A percentile compares a stretch with the other conserved stretches of the same genome.
Evolutionary conservation across 2,329 filamentous ascomycete species (phyloP).

Genomic region (Parascedosporium putredinis): DNA sequence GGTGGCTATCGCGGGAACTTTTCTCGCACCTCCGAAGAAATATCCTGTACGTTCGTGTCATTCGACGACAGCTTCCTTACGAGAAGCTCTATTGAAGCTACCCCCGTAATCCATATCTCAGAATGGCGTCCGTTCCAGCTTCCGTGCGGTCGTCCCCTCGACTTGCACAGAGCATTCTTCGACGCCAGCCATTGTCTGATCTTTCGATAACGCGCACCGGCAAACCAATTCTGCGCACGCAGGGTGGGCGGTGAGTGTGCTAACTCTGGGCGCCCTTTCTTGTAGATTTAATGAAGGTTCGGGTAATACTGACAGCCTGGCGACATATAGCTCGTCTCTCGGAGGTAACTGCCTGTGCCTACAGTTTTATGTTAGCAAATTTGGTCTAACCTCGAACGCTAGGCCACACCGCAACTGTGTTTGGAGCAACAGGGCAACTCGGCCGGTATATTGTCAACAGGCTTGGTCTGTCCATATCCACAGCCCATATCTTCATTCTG

Average conservation of each 20-base stretch:
- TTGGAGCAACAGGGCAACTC: constrained; percentile 91
- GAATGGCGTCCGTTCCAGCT: constrained; percentile 47
- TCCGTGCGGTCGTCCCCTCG: constrained; percentile 43
- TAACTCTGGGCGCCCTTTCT: neutral
- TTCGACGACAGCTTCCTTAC: neutral
- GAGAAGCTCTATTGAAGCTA: constrained; percentile 5
- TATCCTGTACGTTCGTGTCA: too few relatives aligned
- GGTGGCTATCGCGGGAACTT: too few relatives aligned
- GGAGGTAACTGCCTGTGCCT: constrained; percentile 52
- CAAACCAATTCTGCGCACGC: constrained; percentile 81
- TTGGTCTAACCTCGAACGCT: constrained; percentile 15
- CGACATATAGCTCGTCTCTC: constrained; percentile 61
- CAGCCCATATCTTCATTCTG: neutral
- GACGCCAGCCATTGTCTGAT: constrained; percentile 58
- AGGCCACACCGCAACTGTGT: constrained; percentile 95
- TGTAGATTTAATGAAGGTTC: constrained; percentile 3
- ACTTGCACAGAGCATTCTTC: constrained; percentile 34
- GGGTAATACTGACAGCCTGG: constrained; percentile 17
- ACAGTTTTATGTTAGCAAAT: constrained; percentile 14
- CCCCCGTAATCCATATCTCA: too few relatives aligned
- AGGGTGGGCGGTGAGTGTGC: constrained; percentile 71
- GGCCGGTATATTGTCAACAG: constrained; percentile 97
- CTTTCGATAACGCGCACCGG: constrained; percentile 89
- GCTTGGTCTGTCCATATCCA: constrained; percentile 47
- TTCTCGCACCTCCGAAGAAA: too few relatives aligned